Evolutionary conservation across 1,284 basidiomycete genomes (phyloP).

Genomic region (Sphagnurus paluster): DNA sequence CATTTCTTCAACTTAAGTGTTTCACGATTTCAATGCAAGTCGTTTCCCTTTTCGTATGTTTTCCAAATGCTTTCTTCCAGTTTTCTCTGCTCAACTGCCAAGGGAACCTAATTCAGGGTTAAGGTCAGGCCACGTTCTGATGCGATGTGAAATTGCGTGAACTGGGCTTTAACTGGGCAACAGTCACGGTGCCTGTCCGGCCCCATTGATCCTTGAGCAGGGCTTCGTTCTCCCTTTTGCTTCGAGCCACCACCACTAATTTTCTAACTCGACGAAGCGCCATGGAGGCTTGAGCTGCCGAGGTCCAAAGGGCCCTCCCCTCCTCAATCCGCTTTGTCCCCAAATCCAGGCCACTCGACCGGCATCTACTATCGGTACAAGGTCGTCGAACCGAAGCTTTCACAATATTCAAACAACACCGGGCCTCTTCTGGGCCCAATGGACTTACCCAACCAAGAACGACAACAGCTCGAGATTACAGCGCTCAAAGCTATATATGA

Average conservation of each 20-base stretch:
- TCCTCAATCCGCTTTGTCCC: conserved; percentile 41
- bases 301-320: conserved; percentile 68
- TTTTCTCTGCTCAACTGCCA: background rate
- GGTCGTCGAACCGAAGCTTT: conserved; percentile 14
- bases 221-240: conserved; percentile 7
- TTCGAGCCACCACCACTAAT: conserved; percentile 9
- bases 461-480: conserved; percentile 73
- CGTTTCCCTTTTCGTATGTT: no score
- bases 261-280: conserved; percentile 23
- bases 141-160: background rate
- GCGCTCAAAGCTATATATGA: conserved; percentile 77
- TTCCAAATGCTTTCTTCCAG: background rate
- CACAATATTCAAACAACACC: conserved; percentile 10
- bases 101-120: conserved; percentile 9
- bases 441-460: conserved; percentile 66
- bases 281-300: conserved; percentile 74
- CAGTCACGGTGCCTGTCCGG: conserved; percentile 3
- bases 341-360: conserved; percentile 24
- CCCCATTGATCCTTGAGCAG: conserved; percentile 8
- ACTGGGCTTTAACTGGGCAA: no score
- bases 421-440: conserved; percentile 40
- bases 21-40: no score
- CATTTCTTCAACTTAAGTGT: no score
- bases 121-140: conserved; percentile 11
- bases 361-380: conserved; percentile 14